Evolutionary conservation across 1,139 yeast species (phyloP).

Genomic region (Yamadazyma conglobata): DNA sequence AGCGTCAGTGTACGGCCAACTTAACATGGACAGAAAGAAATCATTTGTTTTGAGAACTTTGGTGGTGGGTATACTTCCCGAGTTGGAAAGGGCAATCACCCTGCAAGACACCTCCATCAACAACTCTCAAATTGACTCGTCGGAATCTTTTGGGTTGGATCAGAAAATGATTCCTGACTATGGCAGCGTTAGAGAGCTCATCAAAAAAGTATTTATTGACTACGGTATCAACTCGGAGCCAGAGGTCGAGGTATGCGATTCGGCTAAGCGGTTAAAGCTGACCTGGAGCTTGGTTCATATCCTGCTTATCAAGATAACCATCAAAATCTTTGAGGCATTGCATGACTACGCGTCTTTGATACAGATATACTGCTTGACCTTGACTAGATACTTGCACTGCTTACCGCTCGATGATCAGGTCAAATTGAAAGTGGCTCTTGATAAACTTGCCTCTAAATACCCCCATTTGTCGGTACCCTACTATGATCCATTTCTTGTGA

Average conservation of each 20-base stretch:
- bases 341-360: slow-evolving; percentile 47
- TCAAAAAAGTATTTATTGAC: slow-evolving; percentile 36
- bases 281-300: slow-evolving; percentile 60
- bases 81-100: slow-evolving; percentile 18
- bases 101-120: slow-evolving; percentile 1
- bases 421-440: slow-evolving; percentile 25
- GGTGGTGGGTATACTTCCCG: slow-evolving; percentile 49
- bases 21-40: slow-evolving; percentile 64
- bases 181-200: slow-evolving; percentile 26
- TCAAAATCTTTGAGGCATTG: slow-evolving; percentile 50
- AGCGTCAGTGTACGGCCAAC: slow-evolving; percentile 60
- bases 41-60: slow-evolving; percentile 66
- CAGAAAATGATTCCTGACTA: too few species aligned
- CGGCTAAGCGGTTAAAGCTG: slow-evolving; percentile 19
- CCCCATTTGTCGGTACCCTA: slow-evolving; percentile 34
- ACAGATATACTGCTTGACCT: slow-evolving; percentile 46
- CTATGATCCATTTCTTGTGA: slow-evolving; percentile 70
- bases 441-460: slow-evolving; percentile 17
- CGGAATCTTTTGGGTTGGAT: background rate
- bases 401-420: slow-evolving; percentile 37
- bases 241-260: slow-evolving; percentile 23
- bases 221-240: slow-evolving; percentile 39
- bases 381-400: slow-evolving; percentile 54
- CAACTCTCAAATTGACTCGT: slow-evolving; percentile 8
- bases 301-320: slow-evolving; percentile 52